Evolutionary conservation across 2,329 filamentous ascomycete genomes (phyloP), one percentile per base, ranked within the genome.

Genomic region (Ceratocystis colombiana): DNA sequence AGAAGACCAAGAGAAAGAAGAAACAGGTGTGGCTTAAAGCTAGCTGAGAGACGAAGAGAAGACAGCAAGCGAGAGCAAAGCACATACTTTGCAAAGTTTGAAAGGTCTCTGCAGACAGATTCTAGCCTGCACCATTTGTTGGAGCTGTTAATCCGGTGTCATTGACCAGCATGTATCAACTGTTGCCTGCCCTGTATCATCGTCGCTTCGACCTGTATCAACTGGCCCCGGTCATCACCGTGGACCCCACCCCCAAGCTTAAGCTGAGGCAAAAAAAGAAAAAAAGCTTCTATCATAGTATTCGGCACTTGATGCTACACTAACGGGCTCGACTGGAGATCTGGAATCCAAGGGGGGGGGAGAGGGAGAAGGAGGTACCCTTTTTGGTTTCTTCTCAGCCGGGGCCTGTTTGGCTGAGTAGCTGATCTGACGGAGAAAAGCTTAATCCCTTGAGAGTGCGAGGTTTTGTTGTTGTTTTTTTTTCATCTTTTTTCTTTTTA

Each of bases 401-500:
- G 55, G 55, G 55, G 55, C 25, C 6, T 53, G 15, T 22, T 50
- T 50, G 48, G 48, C 48, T 50, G 48, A 20, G 53, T 8, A 30
- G 55, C 33, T 59, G 30, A 30, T 20, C 33, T 59, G 55, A 37
- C 15, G 15, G 6, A 30, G 28, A 37, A 17, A 15, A 20, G 55
- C 15, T 50, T 41, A 2, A 15, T 41, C 37, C 37, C 37, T 41
- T 41, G 37, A 5, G 37, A 41, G 37, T 41, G 37, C 37, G 37
- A 41, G 10, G 37, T 48, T 22, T 64, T 61, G 20, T 50, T 22
- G 17, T 59, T 25, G 25, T 53, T 17, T 61, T 28, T 12, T 44
- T 30, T 30, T 37, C 22, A 25, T 33, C 28, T 48, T 63, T 69
- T 67, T 41, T 67, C 67, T 62, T 65, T 66, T 62, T 65, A 44